A percentile compares a stretch with the other conserved stretches of the same genome.
phyloP scores from a whole-genome alignment of 768 basidiomycete species.

The Boletales sp. region DNA sequence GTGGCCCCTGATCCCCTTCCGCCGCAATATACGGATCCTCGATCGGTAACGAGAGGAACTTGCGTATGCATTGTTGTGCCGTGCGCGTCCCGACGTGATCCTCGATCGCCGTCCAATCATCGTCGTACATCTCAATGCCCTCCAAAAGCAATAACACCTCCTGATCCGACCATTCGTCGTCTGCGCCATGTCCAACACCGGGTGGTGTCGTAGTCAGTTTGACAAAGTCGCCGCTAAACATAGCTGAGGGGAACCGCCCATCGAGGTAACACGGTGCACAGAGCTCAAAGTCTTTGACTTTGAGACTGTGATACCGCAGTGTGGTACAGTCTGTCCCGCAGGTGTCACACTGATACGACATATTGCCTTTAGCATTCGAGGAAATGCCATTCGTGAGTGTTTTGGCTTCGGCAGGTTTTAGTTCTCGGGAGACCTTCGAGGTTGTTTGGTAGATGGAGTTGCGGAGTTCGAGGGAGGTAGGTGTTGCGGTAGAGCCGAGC shows the following conservation, averaged over 20 bases:
- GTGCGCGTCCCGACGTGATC: conserved; percentile 91
- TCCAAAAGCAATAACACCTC: conserved; percentile 89
- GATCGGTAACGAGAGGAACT: conserved; percentile 94
- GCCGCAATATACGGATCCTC: conserved; percentile 88
- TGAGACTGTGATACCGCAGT: conserved; percentile 87
- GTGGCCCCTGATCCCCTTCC: conserved; percentile 70
- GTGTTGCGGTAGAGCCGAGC: background rate
- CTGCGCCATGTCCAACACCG: conserved; percentile 35
- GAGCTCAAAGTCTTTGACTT: conserved; percentile 87
- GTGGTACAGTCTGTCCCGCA: conserved; percentile 92
- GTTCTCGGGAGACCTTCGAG: conserved; percentile 71
- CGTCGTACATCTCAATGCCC: conserved; percentile 96
- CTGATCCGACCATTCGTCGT: conserved; percentile 86
- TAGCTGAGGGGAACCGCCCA: conserved; percentile 92
- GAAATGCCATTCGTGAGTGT: conserved; percentile 51
- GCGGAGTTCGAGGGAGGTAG: conserved; percentile 80
- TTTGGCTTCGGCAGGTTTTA: conserved; percentile 66
- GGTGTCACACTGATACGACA: conserved; percentile 80
- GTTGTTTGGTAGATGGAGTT: conserved; percentile 87
- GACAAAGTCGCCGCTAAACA: conserved; percentile 98
- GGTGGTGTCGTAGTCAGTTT: conserved; percentile 54
- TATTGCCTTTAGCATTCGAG: conserved; percentile 46
- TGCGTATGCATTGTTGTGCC: conserved; percentile 92
- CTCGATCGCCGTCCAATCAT: conserved; percentile 91
- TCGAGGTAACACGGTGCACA: conserved; percentile 93